Percentiles rank a stretch among this genome's conserved stretches.
Conservation (phyloP, 495 filamentous ascomycete genomes). For the Talaromyces adpressus region DNA sequence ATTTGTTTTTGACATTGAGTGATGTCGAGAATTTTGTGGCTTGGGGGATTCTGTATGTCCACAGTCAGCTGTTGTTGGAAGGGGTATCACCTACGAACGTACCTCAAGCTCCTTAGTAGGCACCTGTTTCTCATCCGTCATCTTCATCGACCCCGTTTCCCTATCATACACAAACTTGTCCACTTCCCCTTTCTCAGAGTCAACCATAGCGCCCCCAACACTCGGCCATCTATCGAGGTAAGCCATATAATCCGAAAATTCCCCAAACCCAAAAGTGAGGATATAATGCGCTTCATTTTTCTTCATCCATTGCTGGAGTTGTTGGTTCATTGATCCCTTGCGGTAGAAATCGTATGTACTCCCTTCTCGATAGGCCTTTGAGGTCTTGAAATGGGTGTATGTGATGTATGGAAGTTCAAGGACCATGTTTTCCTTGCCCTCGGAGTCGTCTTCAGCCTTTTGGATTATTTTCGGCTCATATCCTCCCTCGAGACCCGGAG, state of each 20-base stretch:
- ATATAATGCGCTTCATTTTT: neutral
- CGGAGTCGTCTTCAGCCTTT: neutral
- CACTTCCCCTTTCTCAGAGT: neutral
- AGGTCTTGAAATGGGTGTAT: slow-evolving; percentile 2
- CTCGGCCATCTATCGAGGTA: neutral
- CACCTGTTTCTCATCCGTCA: neutral
- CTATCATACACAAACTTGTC: neutral
- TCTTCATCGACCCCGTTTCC: neutral
- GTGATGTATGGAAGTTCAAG: slow-evolving; percentile 6
- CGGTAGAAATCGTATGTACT: slow-evolving; percentile 2
- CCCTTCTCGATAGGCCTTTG: neutral
- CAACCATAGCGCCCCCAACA: neutral
- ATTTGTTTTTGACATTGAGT: neutral
- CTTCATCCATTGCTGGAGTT: neutral
- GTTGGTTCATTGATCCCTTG: neutral
- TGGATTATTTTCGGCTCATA: neutral
- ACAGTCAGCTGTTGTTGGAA: neutral
- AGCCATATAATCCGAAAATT: neutral
- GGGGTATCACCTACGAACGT: neutral
- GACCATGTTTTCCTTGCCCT: neutral
- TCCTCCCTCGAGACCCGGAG: neutral
- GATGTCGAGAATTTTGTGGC: neutral
- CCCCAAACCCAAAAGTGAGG: neutral
- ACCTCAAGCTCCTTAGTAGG: neutral
- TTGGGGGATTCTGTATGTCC: neutral